Base-by-base conservation (phyloP, 768 basidiomycete species). In the Lentinus tigrinus region DNA sequence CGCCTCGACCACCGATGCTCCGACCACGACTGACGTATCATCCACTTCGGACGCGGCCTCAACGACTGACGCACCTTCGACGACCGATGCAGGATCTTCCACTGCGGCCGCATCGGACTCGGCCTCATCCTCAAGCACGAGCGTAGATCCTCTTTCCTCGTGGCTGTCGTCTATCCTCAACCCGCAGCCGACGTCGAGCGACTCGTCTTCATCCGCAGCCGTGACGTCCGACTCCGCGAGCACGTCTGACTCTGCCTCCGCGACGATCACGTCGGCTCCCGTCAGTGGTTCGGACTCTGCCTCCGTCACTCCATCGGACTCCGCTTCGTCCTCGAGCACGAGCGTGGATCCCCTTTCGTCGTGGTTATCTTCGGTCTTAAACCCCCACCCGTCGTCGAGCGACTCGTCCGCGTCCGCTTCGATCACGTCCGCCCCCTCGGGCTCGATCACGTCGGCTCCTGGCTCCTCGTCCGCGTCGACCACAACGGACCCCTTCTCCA, bases 151-250 rank as follows among this genome's bases (percentile, higher is more conserved):
- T 16, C 38, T 57, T 27, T 53, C 67, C 63, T 67, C 69, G 31
- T 59, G 63, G 38, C 68, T 69, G 17, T 68, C 66, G n/a, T 64
- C 67, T n/a, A 54, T 65, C 60, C 68, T 68, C 21, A 68, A 63
- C 44, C 68, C 51, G 8, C 16, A 53, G 9, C 49, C 60, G 24
- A 19, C 42, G 19, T 39, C 57, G 37, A 49, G 64, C 62, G 13
- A 54, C 52, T 39, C 55, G 10, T 28, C 50, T 17, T 53, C 53
- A 8, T 57, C 23, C 43, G 42, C 57, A 10, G 26, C 48, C 1
- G 21, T 26, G 19, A 36, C 47, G n/a, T 10, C 42, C 28, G 28
- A 17, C n/a, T n/a, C 48, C 6, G 48, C 58, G 16, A 38, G 58
- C 10, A 44, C 57, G 43, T 27, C 52, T 13, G 19, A 38, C 46